Percentiles rank a stretch among this genome's conserved stretches.
These are phyloP conservation scores for Phascolomyces articulosus DNA, from an alignment of 371 early-diverging fungal species.

Conservation along the genomic window DNA sequence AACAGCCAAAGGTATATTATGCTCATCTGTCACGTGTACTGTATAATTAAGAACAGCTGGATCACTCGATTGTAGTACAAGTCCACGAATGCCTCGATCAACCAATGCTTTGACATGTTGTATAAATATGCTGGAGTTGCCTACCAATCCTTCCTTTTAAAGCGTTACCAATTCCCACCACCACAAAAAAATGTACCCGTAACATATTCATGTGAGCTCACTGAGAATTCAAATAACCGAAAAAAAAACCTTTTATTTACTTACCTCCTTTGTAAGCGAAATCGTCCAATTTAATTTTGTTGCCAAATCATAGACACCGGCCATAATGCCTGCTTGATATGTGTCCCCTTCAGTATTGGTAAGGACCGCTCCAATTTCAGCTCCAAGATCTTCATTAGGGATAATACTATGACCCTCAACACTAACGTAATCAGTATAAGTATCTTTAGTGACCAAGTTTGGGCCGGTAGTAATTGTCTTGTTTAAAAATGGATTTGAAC, in stretches of 20 bases:
- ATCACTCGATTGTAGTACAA: slow-evolving; percentile 32
- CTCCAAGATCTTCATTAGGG: not conserved
- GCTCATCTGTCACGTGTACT: slow-evolving; percentile 2
- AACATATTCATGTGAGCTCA: too few species aligned
- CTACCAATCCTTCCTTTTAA: slow-evolving; percentile 2
- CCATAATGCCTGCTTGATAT: slow-evolving; percentile 29
- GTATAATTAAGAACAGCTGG: slow-evolving; percentile 5
- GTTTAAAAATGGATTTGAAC: slow-evolving; percentile 30
- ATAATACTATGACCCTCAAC: not conserved
- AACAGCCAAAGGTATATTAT: slow-evolving; percentile 1
- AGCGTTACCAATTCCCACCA: too few species aligned
- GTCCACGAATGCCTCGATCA: slow-evolving; percentile 12
- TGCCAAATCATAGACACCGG: slow-evolving; percentile 27
- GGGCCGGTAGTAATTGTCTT: slow-evolving; percentile 40
- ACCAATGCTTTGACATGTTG: slow-evolving; percentile 6
- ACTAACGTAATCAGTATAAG: slow-evolving; percentile 24
- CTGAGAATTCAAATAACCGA: too few species aligned
- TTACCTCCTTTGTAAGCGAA: slow-evolving; percentile 19
- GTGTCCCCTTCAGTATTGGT: slow-evolving; percentile 26
- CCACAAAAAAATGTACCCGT: too few species aligned
- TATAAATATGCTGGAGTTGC: not conserved
- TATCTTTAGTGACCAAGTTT: slow-evolving; percentile 27
- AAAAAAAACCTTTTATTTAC: too few species aligned
- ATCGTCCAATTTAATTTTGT: slow-evolving; percentile 34
- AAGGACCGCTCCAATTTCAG: slow-evolving; percentile 22